Percentiles rank a stretch among this genome's conserved stretches.
Evolutionary conservation across 2,329 filamentous ascomycete species (phyloP).

Genomic region (Pseudocercospora macadamiae): DNA sequence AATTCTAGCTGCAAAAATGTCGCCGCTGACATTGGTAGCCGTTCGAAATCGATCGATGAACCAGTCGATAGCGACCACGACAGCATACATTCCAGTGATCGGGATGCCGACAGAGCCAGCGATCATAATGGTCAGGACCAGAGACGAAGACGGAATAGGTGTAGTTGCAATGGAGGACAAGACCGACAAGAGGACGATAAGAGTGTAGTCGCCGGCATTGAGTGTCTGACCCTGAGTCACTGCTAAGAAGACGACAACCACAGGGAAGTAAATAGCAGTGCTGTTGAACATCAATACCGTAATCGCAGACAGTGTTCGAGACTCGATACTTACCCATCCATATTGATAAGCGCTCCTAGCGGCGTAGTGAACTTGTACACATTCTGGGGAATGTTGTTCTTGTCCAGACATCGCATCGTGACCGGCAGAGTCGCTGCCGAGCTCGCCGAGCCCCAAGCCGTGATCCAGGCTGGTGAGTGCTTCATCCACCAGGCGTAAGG

Average conservation of each 20-base stretch:
- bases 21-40: constrained; percentile 55
- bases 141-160: constrained; percentile 56
- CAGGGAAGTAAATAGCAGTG: constrained; percentile 60
- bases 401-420: constrained; percentile 49
- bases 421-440: constrained; percentile 58
- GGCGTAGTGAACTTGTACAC: constrained; percentile 53
- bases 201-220: constrained; percentile 51
- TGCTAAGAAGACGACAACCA: constrained; percentile 57
- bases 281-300: neutral
- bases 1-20: constrained; percentile 50
- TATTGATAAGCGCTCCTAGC: constrained; percentile 55
- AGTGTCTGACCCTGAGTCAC: constrained; percentile 53
- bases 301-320: too few species aligned
- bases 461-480: constrained; percentile 57
- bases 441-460: constrained; percentile 58
- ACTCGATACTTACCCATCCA: constrained; percentile 46
- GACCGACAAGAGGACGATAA: constrained; percentile 54
- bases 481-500: constrained; percentile 54
- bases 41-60: constrained; percentile 61
- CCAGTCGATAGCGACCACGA: constrained; percentile 60
- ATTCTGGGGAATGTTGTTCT: constrained; percentile 47
- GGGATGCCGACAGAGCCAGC: constrained; percentile 50
- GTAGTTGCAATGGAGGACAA: constrained; percentile 58
- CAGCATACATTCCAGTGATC: constrained; percentile 55
- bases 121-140: constrained; percentile 58